A percentile compares a stretch with the other conserved stretches of the same genome.
phyloP scores from a whole-genome alignment of 495 filamentous ascomycete species.

The Penicillium canariense region DNA sequence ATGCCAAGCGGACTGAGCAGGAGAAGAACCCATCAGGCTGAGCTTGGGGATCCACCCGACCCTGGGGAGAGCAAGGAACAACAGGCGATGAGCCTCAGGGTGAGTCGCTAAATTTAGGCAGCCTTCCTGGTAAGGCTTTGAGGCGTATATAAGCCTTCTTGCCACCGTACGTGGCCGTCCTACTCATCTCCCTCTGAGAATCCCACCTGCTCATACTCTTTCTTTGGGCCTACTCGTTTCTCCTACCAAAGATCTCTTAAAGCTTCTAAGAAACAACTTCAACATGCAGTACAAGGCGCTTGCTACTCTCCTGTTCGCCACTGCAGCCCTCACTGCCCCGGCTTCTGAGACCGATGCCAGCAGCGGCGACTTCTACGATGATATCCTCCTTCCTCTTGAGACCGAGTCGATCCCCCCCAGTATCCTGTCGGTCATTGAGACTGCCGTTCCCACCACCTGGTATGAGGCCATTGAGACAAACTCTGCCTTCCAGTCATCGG shows the following conservation, averaged over 20 bases:
- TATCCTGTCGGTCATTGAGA: conserved; percentile 14
- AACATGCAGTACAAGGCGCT: conserved; percentile 29
- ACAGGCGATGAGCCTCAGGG: too few relatives aligned
- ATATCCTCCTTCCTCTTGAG: neutral
- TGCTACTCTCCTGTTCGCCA: conserved; percentile 18
- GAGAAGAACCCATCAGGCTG: neutral
- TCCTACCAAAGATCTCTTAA: neutral
- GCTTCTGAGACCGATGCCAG: conserved; percentile 5
- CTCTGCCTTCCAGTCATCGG: conserved; percentile 11
- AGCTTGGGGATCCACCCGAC: conserved; percentile 3
- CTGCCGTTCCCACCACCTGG: conserved; percentile 20
- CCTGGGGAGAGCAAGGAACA: neutral
- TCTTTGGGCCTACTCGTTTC: too few relatives aligned
- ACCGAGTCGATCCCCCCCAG: conserved; percentile 6
- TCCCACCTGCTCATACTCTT: too few relatives aligned
- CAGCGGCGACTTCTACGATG: neutral
- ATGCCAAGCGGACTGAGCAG: neutral
- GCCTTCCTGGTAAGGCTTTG: neutral
- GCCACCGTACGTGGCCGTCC: too few relatives aligned
- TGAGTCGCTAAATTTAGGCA: too few relatives aligned
- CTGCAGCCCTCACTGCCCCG: conserved; percentile 19
- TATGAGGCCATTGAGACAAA: conserved; percentile 9
- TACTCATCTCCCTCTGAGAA: too few relatives aligned
- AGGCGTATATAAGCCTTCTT: conserved; percentile 4
- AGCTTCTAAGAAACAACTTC: neutral